Base-by-base conservation (phyloP, 1,284 basidiomycete species). In the Coniferiporia weirii region DNA sequence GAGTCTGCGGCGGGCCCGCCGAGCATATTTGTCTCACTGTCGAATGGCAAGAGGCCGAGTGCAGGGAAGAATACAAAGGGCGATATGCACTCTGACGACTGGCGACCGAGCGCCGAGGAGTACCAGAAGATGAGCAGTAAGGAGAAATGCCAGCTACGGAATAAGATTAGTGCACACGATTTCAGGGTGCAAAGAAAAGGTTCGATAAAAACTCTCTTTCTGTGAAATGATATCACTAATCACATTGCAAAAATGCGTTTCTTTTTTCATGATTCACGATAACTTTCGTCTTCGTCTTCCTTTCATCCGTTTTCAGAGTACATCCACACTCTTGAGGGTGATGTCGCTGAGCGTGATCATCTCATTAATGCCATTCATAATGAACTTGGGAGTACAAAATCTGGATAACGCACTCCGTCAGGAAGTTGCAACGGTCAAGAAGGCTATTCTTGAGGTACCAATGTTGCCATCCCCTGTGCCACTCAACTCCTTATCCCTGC, bases 151-250 rank as follows among this genome's bases (percentile, higher is more conserved):
- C 96, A 98, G 73, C 78, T 98, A 44, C 76, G 96, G 60, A 98
- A 98, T 78, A 98, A 98, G 84, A 95, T 98, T 64, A 91, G 88
- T 65, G 96, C 96, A 1, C 79, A 95, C 61, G 97, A 96, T 71
- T 98, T 98, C 77, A 81, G 96, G 34, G 92, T 95, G 38, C 79
- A 95, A 48, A 81, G 95, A 73, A 98, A 98, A 79, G 90, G 91
- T 88, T 52, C 62, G 77, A 27, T 27, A 5, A 27, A 27, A 27
- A 27, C 27, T 27, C 27, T 27, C 27, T 27, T 27, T 27, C 27
- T 5, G 27, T 27, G 27, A 27, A 27, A 27, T 27, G 27, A 27
- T 27, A 27, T 27, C 27, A 5, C 27, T 27, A 27, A 27, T 73
- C 35, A 45, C 12, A 55, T 59, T 32, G 38, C 36, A 47, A 22